A percentile compares a stretch with the other conserved stretches of the same genome.
Conservation (phyloP, 768 basidiomycete genomes). For the Hygrocybe coccinea region DNA sequence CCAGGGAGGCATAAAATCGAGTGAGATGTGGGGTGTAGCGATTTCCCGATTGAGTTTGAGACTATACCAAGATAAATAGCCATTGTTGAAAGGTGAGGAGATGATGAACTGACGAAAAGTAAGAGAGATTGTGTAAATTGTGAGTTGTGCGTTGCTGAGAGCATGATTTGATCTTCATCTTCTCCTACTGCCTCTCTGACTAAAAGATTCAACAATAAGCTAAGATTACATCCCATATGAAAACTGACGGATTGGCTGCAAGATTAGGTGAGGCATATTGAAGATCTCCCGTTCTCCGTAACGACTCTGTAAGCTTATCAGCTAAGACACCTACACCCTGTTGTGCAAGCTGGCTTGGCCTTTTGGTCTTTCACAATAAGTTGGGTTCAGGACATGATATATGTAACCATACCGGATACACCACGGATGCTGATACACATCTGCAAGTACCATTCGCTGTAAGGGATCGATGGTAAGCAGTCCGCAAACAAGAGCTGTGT, state of each 20-base stretch:
- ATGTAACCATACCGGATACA: constrained; percentile 47
- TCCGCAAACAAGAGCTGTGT: constrained; percentile 65
- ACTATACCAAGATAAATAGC: constrained; percentile 38
- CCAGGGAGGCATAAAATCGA: constrained; percentile 67
- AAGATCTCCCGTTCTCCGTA: constrained; percentile 71
- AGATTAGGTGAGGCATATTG: constrained; percentile 60
- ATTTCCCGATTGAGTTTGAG: constrained; percentile 73
- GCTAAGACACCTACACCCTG: constrained; percentile 53
- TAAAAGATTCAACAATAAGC: not conserved
- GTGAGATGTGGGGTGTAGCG: constrained; percentile 74
- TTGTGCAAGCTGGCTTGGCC: constrained; percentile 65
- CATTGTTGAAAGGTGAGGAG: not conserved
- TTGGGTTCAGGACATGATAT: not conserved
- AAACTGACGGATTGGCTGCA: constrained; percentile 27
- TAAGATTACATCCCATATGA: too few relatives aligned
- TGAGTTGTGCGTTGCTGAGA: constrained; percentile 48
- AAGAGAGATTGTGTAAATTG: constrained; percentile 79
- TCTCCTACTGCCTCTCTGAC: constrained; percentile 36
- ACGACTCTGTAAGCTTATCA: constrained; percentile 59
- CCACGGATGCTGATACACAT: constrained; percentile 62
- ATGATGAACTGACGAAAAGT: constrained; percentile 62
- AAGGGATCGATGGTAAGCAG: constrained; percentile 69
- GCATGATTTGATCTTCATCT: constrained; percentile 61
- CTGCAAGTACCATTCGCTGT: constrained; percentile 58
- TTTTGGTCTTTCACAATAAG: constrained; percentile 24